Evolutionary conservation across 1,139 yeast species (phyloP).

Genomic region (Yamadazyma aaseri): DNA sequence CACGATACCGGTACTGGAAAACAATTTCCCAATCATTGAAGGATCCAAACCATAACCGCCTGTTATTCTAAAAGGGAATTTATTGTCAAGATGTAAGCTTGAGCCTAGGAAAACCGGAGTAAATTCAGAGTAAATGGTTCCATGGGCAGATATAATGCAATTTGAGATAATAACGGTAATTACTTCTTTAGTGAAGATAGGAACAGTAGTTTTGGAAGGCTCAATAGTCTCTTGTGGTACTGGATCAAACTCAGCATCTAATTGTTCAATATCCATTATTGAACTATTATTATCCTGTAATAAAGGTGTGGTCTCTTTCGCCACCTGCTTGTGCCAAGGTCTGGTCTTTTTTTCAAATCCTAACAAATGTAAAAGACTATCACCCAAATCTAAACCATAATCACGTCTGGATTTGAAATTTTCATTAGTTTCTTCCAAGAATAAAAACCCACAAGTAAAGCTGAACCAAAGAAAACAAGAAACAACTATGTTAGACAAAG

Average conservation of each 20-base stretch:
- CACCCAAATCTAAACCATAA: conserved; percentile 53
- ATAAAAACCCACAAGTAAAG: conserved; percentile 42
- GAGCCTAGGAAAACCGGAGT: conserved; percentile 58
- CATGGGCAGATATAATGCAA: conserved; percentile 31
- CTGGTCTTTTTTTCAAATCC: conserved; percentile 23
- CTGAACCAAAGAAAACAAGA: conserved; percentile 42
- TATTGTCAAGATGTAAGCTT: conserved; percentile 22
- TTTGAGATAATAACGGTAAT: conserved; percentile 13
- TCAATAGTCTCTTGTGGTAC: conserved; percentile 1
- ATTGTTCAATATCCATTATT: neutral
- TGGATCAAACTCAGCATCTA: conserved; percentile 4
- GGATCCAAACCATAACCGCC: conserved; percentile 36
- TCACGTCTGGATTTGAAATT: conserved; percentile 41
- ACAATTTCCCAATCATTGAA: conserved; percentile 48
- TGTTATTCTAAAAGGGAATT: conserved; percentile 31
- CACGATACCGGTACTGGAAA: conserved; percentile 55
- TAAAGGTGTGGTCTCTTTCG: conserved; percentile 8
- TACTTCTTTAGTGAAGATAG: conserved; percentile 12
- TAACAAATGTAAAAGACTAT: conserved; percentile 31
- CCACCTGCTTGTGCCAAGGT: conserved; percentile 11
- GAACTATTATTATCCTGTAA: neutral
- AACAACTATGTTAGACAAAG: conserved; percentile 58
- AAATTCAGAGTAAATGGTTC: conserved; percentile 54
- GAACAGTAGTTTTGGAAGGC: neutral
- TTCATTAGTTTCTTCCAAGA: conserved; percentile 61